A percentile compares a stretch with the other conserved stretches of the same genome.
phyloP scores from a whole-genome alignment of 331 rosid genomes.

The Saraca asoca region DNA sequence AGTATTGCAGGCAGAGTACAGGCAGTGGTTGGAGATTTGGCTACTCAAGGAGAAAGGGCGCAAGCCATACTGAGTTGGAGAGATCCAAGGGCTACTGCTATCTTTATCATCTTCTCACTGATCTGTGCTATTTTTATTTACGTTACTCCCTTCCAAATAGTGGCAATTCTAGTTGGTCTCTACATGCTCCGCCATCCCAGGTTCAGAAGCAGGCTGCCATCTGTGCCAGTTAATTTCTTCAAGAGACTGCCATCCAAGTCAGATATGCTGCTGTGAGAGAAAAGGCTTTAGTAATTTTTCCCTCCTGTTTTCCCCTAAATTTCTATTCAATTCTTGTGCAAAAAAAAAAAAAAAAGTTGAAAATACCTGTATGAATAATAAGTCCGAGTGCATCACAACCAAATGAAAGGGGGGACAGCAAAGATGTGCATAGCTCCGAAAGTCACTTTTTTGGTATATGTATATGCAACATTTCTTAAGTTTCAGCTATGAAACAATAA shows the following conservation, averaged over 20 bases:
- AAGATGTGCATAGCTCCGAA: conserved; percentile 39
- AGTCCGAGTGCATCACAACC: conserved; percentile 22
- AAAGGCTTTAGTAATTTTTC: conserved; percentile 6
- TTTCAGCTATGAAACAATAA: conserved; percentile 43
- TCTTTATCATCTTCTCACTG: conserved; percentile 79
- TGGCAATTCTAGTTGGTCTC: conserved; percentile 73
- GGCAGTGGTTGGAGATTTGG: conserved; percentile 89
- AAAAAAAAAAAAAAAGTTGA: conserved; percentile 12
- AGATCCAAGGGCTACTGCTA: conserved; percentile 85
- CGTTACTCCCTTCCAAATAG: conserved; percentile 78
- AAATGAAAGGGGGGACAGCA: conserved; percentile 28
- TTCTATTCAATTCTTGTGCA: conserved; percentile 25
- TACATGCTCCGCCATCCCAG: conserved; percentile 84
- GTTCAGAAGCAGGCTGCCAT: conserved; percentile 74
- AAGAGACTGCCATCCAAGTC: conserved; percentile 85
- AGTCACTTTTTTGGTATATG: conserved; percentile 28
- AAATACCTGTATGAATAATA: conserved; percentile 36
- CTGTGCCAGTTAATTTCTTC: conserved; percentile 91
- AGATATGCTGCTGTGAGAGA: conserved; percentile 62
- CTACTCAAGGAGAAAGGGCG: conserved; percentile 88
- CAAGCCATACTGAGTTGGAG: conserved; percentile 82
- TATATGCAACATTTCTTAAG: conserved; percentile 31
- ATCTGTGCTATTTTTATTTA: conserved; percentile 86
- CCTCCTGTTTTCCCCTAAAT: neutral
- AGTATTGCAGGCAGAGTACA: conserved; percentile 85